Evolutionary conservation across 495 filamentous ascomycete species (phyloP).

Genomic region (Tuber indicum): DNA sequence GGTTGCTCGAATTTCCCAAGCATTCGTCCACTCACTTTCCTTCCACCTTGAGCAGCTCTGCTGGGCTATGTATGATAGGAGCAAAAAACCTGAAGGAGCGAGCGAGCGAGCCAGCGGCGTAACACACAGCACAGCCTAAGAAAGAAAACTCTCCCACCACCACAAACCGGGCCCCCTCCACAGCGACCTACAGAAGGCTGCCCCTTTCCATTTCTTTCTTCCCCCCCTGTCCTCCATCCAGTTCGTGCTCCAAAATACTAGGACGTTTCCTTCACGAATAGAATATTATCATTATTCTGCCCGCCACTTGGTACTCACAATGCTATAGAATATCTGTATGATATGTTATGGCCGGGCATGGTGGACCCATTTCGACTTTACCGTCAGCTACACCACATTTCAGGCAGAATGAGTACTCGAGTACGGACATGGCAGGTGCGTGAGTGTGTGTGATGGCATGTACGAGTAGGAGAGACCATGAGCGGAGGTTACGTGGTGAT

Average conservation of each 20-base stretch:
- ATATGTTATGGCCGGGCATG: not conserved
- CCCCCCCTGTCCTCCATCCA: not conserved
- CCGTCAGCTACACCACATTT: not conserved
- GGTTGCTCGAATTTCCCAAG: constrained; percentile 12
- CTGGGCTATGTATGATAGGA: not conserved
- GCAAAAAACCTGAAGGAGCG: constrained; percentile 15
- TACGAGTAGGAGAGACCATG: constrained; percentile 30
- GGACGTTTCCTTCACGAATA: not conserved
- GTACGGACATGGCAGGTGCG: constrained; percentile 1
- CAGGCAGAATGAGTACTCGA: not conserved
- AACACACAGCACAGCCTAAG: not conserved
- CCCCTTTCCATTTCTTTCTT: not conserved
- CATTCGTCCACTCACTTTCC: constrained; percentile 20
- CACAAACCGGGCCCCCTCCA: not conserved
- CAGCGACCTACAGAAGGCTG: not conserved
- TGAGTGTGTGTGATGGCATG: constrained; percentile 23
- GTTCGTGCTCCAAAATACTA: not conserved
- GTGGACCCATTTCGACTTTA: not conserved
- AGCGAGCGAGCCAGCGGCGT: not conserved
- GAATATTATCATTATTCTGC: not conserved
- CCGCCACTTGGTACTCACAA: not conserved
- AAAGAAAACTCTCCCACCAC: not conserved
- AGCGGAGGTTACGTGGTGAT: constrained; percentile 36
- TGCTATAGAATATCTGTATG: not conserved
- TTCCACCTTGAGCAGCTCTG: constrained; percentile 17